These are phyloP conservation scores for Pascua sp. DNA, from an alignment of 1,284 basidiomycete species.

Conservation along the genomic window DNA sequence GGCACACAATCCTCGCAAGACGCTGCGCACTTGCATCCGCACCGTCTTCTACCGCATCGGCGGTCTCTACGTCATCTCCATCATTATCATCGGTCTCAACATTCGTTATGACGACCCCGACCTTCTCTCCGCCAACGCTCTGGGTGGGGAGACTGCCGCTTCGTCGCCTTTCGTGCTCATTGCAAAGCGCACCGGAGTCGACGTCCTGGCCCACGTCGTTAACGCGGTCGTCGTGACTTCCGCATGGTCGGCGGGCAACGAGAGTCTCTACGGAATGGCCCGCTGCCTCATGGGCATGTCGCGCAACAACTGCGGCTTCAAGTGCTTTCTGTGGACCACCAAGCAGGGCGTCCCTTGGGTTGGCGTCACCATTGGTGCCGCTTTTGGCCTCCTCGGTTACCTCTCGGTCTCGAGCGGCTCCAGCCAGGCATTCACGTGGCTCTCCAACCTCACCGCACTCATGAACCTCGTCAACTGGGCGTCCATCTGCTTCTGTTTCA, in stretches of 20 bases:
- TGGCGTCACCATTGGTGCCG: conserved; percentile 61
- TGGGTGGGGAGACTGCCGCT: conserved; percentile 60
- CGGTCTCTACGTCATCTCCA: conserved; percentile 55
- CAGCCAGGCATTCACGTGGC: conserved; percentile 67
- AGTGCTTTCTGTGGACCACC: conserved; percentile 58
- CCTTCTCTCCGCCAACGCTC: conserved; percentile 54
- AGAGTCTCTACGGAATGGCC: conserved; percentile 54
- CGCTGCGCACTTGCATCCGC: conserved; percentile 67
- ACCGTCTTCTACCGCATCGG: conserved; percentile 69
- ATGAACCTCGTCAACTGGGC: conserved; percentile 70
- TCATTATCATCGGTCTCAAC: conserved; percentile 17
- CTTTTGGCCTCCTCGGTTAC: conserved; percentile 56
- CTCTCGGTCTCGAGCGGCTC: conserved; percentile 59
- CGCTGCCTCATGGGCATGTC: conserved; percentile 54
- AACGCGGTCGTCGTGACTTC: conserved; percentile 62
- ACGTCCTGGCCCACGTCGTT: conserved; percentile 62
- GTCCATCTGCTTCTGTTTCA: conserved; percentile 67
- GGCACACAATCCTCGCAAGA: conserved; percentile 60
- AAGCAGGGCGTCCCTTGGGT: conserved; percentile 65
- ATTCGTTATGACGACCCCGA: conserved; percentile 51
- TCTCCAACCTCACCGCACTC: conserved; percentile 58
- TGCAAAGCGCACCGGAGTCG: conserved; percentile 64
- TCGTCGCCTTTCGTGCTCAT: conserved; percentile 77
- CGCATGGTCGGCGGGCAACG: conserved; percentile 56
- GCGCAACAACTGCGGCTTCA: conserved; percentile 54